Conservation (phyloP, 305 asterid genomes). For the Fraxinus baroniana region DNA sequence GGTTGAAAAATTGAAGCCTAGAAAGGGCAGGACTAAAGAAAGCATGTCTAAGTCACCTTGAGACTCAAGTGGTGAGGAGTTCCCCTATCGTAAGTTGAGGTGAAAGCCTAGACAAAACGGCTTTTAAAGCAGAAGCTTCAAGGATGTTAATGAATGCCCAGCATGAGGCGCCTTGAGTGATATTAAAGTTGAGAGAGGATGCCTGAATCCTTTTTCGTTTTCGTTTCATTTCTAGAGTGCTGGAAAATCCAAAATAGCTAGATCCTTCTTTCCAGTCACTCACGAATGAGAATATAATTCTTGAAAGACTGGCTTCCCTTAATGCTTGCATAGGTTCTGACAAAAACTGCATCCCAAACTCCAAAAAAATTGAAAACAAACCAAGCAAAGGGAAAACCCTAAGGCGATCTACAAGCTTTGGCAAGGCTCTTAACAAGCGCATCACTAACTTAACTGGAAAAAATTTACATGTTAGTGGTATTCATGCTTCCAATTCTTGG, state of each 20-base stretch:
- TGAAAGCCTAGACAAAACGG: not conserved
- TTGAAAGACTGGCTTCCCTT: not conserved
- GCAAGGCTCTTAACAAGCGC: not conserved
- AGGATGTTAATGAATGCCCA: not conserved
- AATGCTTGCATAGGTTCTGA: not conserved
- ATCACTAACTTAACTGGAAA: not conserved
- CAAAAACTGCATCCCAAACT: not conserved
- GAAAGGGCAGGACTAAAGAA: not conserved
- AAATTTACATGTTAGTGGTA: not conserved
- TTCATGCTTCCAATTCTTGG: not conserved
- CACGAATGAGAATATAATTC: not conserved
- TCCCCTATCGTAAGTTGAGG: not conserved
- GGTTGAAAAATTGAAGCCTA: not conserved
- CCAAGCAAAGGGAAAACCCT: not conserved
- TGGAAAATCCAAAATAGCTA: not conserved
- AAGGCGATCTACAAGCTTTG: not conserved
- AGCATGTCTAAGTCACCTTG: not conserved
- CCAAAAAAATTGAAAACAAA: not conserved
- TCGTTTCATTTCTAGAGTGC: not conserved
- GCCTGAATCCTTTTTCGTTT: not conserved
- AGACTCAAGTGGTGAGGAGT: not conserved
- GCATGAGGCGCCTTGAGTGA: not conserved
- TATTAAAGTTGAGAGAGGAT: not conserved
- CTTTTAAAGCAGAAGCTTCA: not conserved
- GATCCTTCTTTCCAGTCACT: not conserved